Evolutionary conservation across 2,329 filamentous ascomycete genomes (phyloP), one percentile per base, ranked within the genome.

Genomic region (Chalaropsis thielavioides): DNA sequence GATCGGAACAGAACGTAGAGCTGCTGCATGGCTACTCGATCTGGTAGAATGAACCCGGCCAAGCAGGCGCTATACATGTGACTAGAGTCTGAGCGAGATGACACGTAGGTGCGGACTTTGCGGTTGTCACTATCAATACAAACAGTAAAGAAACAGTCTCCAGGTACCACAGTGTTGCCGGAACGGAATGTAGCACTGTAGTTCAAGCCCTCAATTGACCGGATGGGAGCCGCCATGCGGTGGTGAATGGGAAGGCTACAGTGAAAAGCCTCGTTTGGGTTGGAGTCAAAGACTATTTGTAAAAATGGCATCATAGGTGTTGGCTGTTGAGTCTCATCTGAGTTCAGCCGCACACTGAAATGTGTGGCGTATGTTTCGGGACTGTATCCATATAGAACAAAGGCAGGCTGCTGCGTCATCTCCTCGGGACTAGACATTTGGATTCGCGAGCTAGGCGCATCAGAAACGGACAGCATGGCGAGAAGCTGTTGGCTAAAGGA

Each of bases 81-180:
- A 8, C 4, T 17, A 1, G 19, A 40, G 2, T 58, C 54, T 2
- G 40, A n/a, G 22, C 41, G 31, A 59, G 63, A 27, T 3, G 63
- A 59, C 7, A 64, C 40, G 54, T 64, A 64, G 6, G 60, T 41
- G 43, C 49, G 63, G 4, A 59, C 40, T 15, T 58, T 64, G 41
- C 40, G 27, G 40, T 60, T 44, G 31, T 64, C 63, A 19, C 27
- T 64, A 8, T 64, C 63, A 24, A 64, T 35, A 24, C 51, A 41
- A 10, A 64, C 8, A 2, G 63, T 64, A 22, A 64, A 64, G 51
- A 64, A 64, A 19, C 63, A 64, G 27, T 64, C 63, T 19, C 63
- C 63, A 13, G 19, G 40, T 3, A 62, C 31, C 1, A 19, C 19
- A 13, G 24, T 62, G 19, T 62, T 62, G n/a, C 40, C 24, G 17